A percentile compares a stretch with the other conserved stretches of the same genome.
phyloP scores from a whole-genome alignment of 2,329 filamentous ascomycete species.

The Sporothrix curviconia region DNA sequence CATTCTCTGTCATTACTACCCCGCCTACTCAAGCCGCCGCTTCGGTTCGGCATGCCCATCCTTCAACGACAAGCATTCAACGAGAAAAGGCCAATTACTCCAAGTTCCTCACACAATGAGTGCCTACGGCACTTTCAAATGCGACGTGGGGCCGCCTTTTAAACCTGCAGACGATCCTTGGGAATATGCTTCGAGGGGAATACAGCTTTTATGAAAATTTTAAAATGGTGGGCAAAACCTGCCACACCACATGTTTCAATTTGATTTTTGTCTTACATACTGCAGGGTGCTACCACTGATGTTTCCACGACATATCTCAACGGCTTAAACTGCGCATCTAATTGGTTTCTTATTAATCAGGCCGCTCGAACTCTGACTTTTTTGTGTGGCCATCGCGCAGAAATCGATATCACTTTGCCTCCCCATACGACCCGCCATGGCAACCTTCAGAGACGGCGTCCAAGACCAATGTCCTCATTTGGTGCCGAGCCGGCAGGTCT shows the following conservation, averaged over 20 bases:
- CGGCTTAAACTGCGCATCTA: background rate
- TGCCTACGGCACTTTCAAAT: background rate
- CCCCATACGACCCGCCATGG: background rate
- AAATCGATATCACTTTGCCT: too few relatives aligned
- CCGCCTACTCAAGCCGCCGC: background rate
- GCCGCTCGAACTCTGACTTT: background rate
- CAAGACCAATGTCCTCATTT: conserved; percentile 22
- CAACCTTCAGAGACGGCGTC: conserved; percentile 1
- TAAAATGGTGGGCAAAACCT: background rate
- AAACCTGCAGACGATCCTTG: too few relatives aligned
- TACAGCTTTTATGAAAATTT: background rate
- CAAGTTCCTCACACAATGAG: background rate
- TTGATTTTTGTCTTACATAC: too few relatives aligned
- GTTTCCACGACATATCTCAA: background rate
- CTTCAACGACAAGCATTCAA: background rate
- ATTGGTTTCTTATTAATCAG: too few relatives aligned
- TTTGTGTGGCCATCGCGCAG: background rate
- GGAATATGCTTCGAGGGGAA: background rate
- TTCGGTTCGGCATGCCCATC: too few relatives aligned
- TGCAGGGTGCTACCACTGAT: background rate
- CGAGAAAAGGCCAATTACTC: background rate
- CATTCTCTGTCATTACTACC: conserved; percentile 7
- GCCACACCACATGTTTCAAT: too few relatives aligned
- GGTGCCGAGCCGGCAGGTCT: conserved; percentile 29
- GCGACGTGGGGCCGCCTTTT: background rate